A percentile compares a stretch with the other conserved stretches of the same genome.
These are phyloP conservation scores for Cornus suecica DNA, from an alignment of 148 eudicot genomes.

Conservation along the genomic window DNA sequence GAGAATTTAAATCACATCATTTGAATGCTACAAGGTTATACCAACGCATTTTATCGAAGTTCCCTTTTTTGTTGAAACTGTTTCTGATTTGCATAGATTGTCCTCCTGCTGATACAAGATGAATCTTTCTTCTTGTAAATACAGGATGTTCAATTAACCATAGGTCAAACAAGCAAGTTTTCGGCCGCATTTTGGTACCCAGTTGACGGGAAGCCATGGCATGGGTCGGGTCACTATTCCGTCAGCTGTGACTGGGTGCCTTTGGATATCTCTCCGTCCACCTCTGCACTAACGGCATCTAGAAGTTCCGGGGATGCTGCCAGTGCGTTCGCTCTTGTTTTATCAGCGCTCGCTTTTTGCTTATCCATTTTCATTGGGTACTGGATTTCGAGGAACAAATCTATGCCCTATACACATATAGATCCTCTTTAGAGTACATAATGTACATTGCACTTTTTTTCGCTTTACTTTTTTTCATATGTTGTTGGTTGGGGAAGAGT, in stretches of 20 bases:
- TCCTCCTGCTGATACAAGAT: not conserved
- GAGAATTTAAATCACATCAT: too few species aligned
- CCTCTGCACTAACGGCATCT: conserved; percentile 22
- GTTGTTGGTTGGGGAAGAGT: too few species aligned
- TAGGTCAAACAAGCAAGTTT: conserved; percentile 71
- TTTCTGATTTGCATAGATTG: not conserved
- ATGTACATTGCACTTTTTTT: not conserved
- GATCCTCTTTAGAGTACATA: conserved; percentile 38
- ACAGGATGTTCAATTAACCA: conserved; percentile 82
- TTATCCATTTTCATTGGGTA: conserved; percentile 55
- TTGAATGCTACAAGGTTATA: too few species aligned
- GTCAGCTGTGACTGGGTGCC: conserved; percentile 81
- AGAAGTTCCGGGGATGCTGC: conserved; percentile 65
- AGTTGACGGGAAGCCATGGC: conserved; percentile 74
- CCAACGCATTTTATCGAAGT: not conserved
- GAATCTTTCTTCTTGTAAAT: conserved; percentile 3
- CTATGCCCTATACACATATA: conserved; percentile 43
- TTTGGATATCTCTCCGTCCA: conserved; percentile 44
- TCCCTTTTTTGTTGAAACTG: not conserved
- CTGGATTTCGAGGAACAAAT: conserved; percentile 25
- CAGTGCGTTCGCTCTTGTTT: conserved; percentile 60
- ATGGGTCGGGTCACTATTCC: conserved; percentile 63
- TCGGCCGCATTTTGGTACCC: conserved; percentile 94
- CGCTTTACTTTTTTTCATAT: not conserved
- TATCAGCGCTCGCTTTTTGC: conserved; percentile 65